These are phyloP conservation scores for Penicillium nucicola DNA, from an alignment of 495 filamentous ascomycete genomes.

Conservation along the genomic window DNA sequence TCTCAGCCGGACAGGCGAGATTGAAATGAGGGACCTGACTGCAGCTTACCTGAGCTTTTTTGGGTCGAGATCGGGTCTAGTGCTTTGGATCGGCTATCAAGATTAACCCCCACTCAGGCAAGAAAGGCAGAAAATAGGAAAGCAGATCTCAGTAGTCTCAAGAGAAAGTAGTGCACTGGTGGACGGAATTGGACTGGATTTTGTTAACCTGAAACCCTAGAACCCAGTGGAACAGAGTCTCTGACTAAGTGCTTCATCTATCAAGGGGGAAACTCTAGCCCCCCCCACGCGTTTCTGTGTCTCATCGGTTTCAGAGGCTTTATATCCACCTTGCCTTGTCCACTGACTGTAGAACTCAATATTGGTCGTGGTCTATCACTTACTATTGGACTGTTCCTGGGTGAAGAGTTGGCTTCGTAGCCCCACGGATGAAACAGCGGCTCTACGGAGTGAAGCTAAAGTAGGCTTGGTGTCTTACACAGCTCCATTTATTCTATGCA, in stretches of 20 bases:
- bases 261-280: slow-evolving; percentile 11
- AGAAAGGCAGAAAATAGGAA: not conserved
- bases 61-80: slow-evolving; percentile 21
- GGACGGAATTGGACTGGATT: not conserved
- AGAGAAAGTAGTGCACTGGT: too few relatives aligned
- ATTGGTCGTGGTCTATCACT: not conserved
- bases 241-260: slow-evolving; percentile 7
- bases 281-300: slow-evolving; percentile 20
- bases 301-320: slow-evolving; percentile 3
- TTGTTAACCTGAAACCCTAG: slow-evolving; percentile 4
- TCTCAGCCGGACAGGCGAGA: slow-evolving; percentile 7
- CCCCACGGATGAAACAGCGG: slow-evolving; percentile 16
- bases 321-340: not conserved
- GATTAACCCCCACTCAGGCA: slow-evolving; percentile 10
- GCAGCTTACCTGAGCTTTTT: slow-evolving; percentile 23
- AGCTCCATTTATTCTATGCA: too few relatives aligned
- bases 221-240: not conserved
- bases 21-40: slow-evolving; percentile 12
- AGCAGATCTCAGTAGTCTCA: not conserved
- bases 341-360: too few relatives aligned
- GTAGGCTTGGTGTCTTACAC: too few relatives aligned
- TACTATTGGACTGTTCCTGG: not conserved
- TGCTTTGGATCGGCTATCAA: slow-evolving; percentile 22
- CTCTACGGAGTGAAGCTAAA: slow-evolving; percentile 4
- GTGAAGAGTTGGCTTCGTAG: not conserved